These are phyloP conservation scores for Fusarium agapanthi DNA, from an alignment of 2,329 filamentous ascomycete genomes.

Conservation along the genomic window DNA sequence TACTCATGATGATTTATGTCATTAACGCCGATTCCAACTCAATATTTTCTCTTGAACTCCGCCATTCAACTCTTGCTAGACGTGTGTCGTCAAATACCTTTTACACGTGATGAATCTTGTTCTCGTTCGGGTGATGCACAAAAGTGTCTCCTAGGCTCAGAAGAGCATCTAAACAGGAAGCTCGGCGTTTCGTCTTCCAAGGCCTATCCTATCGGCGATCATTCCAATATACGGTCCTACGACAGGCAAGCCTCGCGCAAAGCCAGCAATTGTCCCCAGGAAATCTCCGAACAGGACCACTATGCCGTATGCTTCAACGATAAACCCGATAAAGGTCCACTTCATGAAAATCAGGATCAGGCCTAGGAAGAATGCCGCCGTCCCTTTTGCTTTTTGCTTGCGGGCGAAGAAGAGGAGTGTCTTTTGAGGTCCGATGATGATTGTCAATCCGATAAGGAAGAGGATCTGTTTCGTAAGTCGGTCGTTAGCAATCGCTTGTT, in stretches of 20 bases:
- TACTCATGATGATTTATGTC: constrained; percentile 12
- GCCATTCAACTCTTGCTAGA: constrained; percentile 17
- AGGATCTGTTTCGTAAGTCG: constrained; percentile 73
- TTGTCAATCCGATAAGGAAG: constrained; percentile 94
- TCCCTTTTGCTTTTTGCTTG: constrained; percentile 91
- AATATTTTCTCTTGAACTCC: constrained; percentile 36
- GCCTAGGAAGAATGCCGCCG: constrained; percentile 84
- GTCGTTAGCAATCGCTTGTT: constrained; percentile 24
- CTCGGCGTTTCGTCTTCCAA: constrained; percentile 77
- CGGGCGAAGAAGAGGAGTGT: constrained; percentile 95
- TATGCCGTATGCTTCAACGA: constrained; percentile 92
- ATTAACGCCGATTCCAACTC: constrained; percentile 39
- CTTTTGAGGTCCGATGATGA: constrained; percentile 93
- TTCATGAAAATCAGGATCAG: constrained; percentile 85
- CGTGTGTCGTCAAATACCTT: constrained; percentile 7
- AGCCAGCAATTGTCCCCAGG: constrained; percentile 88
- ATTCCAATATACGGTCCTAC: constrained; percentile 86
- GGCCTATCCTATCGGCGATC: constrained; percentile 74
- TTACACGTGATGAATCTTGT: not conserved
- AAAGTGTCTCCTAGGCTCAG: not conserved
- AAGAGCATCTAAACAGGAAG: constrained; percentile 70
- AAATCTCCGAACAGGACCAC: constrained; percentile 96
- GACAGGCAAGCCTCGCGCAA: constrained; percentile 84
- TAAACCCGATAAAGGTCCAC: constrained; percentile 92
- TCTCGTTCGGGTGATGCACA: not conserved